Evolutionary conservation across 2,329 filamentous ascomycete genomes (phyloP).

Genomic region (Ceratocystis diversiconidia): DNA sequence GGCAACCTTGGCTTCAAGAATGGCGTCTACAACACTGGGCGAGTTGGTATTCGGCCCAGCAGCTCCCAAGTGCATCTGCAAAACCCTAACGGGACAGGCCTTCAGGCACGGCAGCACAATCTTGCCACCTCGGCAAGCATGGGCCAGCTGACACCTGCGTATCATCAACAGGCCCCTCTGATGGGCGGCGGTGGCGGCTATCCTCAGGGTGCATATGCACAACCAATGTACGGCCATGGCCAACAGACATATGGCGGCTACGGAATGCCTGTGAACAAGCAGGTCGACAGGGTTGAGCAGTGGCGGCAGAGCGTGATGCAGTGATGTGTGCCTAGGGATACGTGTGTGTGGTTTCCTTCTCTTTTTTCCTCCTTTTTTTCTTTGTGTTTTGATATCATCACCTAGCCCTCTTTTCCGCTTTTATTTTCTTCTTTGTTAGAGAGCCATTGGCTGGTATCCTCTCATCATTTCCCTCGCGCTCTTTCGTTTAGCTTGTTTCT

Average conservation of each 20-base stretch:
- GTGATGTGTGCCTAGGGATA: not conserved
- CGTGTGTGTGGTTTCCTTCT: too few species aligned
- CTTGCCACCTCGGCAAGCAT: slow-evolving; percentile 22
- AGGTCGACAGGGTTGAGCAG: slow-evolving; percentile 28
- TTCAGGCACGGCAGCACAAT: slow-evolving; percentile 21
- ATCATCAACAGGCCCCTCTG: not conserved
- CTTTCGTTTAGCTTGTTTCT: not conserved
- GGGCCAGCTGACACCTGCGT: slow-evolving; percentile 6
- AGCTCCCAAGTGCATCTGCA: slow-evolving; percentile 6
- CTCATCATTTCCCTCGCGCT: not conserved
- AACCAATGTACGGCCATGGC: slow-evolving; percentile 17
- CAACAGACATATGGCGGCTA: slow-evolving; percentile 12
- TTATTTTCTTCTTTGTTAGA: not conserved
- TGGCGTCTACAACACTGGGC: slow-evolving; percentile 42
- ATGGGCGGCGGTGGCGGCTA: not conserved
- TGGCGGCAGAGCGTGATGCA: slow-evolving; percentile 30
- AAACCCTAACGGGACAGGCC: not conserved
- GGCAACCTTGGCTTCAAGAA: slow-evolving; percentile 32
- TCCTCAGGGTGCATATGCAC: slow-evolving; percentile 15
- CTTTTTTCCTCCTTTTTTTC: not conserved
- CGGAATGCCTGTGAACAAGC: slow-evolving; percentile 15
- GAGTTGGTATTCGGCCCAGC: slow-evolving; percentile 25
- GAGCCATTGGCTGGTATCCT: not conserved
- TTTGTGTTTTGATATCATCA: not conserved
- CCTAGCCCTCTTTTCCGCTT: not conserved